Conservation (phyloP, 768 basidiomycete species). For the Xerocomus spinulosus region DNA sequence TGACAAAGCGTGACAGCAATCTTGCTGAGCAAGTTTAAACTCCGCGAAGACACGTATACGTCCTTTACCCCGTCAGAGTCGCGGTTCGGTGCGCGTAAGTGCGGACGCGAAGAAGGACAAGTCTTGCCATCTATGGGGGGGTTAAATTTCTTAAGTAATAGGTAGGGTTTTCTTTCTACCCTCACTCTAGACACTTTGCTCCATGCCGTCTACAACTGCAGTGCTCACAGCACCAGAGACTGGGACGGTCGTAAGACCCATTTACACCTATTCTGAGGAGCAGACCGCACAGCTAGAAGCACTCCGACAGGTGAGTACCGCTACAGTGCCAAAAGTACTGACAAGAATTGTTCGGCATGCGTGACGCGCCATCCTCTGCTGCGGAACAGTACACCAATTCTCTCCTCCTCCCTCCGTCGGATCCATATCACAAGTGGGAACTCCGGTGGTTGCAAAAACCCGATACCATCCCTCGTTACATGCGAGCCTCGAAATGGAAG, state of each 20-base stretch:
- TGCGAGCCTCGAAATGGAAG: constrained; percentile 85
- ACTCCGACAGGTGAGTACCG: constrained; percentile 49
- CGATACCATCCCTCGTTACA: constrained; percentile 66
- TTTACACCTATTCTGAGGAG: constrained; percentile 57
- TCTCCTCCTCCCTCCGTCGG: constrained; percentile 58
- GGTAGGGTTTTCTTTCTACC: not conserved
- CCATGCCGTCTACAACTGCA: constrained; percentile 39
- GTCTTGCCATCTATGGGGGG: no score
- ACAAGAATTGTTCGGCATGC: not conserved
- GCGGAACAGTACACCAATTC: constrained; percentile 56
- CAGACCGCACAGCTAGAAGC: constrained; percentile 57
- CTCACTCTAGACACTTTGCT: not conserved
- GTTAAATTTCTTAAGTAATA: no score
- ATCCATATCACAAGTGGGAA: constrained; percentile 77
- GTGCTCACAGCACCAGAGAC: constrained; percentile 55
- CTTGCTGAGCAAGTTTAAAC: constrained; percentile 4
- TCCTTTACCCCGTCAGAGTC: no score
- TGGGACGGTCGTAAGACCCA: constrained; percentile 49
- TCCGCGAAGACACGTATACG: constrained; percentile 10
- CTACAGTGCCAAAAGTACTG: not conserved
- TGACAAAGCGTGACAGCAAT: not conserved
- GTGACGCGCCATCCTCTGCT: not conserved
- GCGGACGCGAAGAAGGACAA: no score
- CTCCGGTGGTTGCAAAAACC: constrained; percentile 65
- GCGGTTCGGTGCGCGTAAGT: no score